Percentiles rank a stretch among this genome's conserved stretches.
phyloP scores from a whole-genome alignment of 1,284 basidiomycete genomes.

The Heterobasidion parviporum region DNA sequence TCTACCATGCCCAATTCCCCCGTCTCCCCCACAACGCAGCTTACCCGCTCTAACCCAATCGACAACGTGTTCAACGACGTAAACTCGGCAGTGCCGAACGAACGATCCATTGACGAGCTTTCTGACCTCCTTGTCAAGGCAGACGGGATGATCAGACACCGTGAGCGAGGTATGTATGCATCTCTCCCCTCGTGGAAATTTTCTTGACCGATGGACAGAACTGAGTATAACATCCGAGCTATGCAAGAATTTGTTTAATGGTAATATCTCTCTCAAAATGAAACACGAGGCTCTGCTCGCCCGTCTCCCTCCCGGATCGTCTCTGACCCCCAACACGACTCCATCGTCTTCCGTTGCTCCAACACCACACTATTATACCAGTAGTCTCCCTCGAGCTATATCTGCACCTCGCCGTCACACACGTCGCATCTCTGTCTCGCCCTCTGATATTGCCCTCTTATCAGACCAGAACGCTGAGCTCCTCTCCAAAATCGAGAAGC shows the following conservation, averaged over 20 bases:
- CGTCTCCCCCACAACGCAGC: constrained; percentile 24
- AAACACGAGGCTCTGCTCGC: constrained; percentile 62
- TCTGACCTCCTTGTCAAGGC: constrained; percentile 59
- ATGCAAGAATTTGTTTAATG: constrained; percentile 61
- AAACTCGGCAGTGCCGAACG: constrained; percentile 27
- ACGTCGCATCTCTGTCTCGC: constrained; percentile 56
- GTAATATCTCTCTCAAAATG: constrained; percentile 57
- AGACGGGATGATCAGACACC: constrained; percentile 63
- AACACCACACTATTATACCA: constrained; percentile 19
- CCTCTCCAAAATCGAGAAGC: constrained; percentile 59
- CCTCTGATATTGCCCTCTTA: constrained; percentile 59
- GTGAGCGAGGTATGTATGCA: constrained; percentile 56
- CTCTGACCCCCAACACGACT: constrained; percentile 16
- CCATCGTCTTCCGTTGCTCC: constrained; percentile 12
- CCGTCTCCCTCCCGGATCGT: constrained; percentile 39
- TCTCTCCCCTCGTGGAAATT: neutral
- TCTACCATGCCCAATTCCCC: constrained; percentile 31
- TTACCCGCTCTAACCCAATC: constrained; percentile 11
- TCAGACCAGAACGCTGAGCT: constrained; percentile 79
- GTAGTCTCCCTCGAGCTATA: constrained; percentile 24
- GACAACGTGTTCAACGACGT: constrained; percentile 12
- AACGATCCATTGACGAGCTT: constrained; percentile 65
- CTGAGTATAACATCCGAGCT: constrained; percentile 59
- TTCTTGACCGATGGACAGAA: constrained; percentile 31
- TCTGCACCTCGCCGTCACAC: constrained; percentile 27